Evolutionary conservation across 1,284 basidiomycete species (phyloP), one percentile per base, ranked within the genome.

Genomic region (Albatrellus sp.): DNA sequence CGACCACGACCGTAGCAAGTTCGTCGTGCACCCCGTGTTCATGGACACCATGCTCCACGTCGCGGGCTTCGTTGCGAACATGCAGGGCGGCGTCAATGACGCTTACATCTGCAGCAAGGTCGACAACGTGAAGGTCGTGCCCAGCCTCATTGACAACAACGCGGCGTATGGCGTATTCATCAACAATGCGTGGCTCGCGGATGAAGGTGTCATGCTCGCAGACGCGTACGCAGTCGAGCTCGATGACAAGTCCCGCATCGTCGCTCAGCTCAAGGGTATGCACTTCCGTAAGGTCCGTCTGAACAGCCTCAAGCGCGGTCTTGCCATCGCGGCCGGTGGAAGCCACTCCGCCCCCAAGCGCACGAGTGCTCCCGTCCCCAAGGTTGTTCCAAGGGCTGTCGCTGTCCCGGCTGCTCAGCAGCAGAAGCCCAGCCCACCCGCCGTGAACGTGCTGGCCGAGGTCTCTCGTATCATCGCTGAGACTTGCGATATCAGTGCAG

Each of bases 1-100:
- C 1, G 52, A 57, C 20, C 52, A 64, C 30, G 52, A 61, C 32
- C 48, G 52, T 11, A 62, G 62, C 17, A 51, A 56, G 9, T 72
- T 67, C 49, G 60, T 66, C 3, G 60, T 65, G 3, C 68, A 76
- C 46, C 72, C 75, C 1, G 54, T 80, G n/a, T 80, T 82, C 58
- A 62, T 73, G 43, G 82, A 86, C 51, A 73, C 76, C 0, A 61
- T 85, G 19, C 63, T 84, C 29, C 82, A 86, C 48, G 66, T 73
- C 29, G 73, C 79, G 0, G 82, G 82, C 1, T 81, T 86, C 57
- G 60, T 84, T 36, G 68, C 73, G 24, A 86, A 85, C 57, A 57
- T 75, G 55, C 68, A 65, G 34, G 71, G 67, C 2, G 61, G 60
- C 2, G 49, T 61, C 17, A 62, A 71, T 31, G 71, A 80, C 40